A percentile compares a stretch with the other conserved stretches of the same genome.
These are phyloP conservation scores for Bipolaris bicolor DNA, from an alignment of 2,329 filamentous ascomycete species.

Conservation along the genomic window DNA sequence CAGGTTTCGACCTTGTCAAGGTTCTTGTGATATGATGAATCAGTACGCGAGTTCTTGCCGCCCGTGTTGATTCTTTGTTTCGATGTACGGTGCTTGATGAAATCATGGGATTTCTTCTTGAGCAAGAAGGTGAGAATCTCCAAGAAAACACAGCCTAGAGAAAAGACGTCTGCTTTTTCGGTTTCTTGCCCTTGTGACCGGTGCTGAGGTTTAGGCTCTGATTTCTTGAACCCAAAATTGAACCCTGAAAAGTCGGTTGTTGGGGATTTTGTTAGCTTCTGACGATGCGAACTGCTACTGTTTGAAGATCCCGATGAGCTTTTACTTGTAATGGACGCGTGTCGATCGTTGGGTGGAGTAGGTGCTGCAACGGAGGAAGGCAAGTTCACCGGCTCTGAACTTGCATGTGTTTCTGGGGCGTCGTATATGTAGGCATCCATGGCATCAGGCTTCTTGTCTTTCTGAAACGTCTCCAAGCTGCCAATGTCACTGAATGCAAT, in stretches of 20 bases:
- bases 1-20: conserved; percentile 71
- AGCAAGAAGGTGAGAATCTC: conserved; percentile 73
- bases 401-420: conserved; percentile 64
- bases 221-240: conserved; percentile 46
- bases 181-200: conserved; percentile 43
- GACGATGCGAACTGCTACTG: conserved; percentile 41
- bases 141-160: conserved; percentile 73
- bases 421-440: conserved; percentile 75
- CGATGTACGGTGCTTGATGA: conserved; percentile 68
- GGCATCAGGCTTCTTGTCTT: conserved; percentile 63
- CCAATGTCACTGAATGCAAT: conserved; percentile 71
- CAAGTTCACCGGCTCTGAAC: conserved; percentile 29
- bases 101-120: conserved; percentile 70
- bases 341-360: conserved; percentile 25
- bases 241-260: conserved; percentile 45
- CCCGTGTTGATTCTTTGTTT: conserved; percentile 62
- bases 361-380: conserved; percentile 20
- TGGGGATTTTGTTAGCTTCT: conserved; percentile 44
- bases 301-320: conserved; percentile 45
- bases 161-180: conserved; percentile 70
- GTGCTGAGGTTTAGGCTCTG: conserved; percentile 36
- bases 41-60: conserved; percentile 62
- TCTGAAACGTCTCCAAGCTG: conserved; percentile 56
- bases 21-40: conserved; percentile 76
- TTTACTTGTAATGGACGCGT: conserved; percentile 45